A percentile compares a stretch with the other conserved stretches of the same genome.
These are phyloP conservation scores for Malus orientalis DNA, from an alignment of 306 rosid species.

Conservation along the genomic window DNA sequence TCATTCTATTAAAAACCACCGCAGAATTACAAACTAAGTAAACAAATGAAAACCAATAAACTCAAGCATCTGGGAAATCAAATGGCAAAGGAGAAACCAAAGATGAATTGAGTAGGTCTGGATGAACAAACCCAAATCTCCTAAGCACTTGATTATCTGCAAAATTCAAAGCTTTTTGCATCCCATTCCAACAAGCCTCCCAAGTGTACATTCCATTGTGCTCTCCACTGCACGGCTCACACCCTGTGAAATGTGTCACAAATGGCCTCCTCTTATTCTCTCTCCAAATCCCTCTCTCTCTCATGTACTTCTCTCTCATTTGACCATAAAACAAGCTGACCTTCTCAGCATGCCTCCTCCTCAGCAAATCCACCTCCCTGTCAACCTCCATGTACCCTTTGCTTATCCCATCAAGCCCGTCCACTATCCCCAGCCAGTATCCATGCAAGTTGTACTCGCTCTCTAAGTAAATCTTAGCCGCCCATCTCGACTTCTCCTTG, in stretches of 20 bases:
- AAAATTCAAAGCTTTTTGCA: slow-evolving; percentile 61
- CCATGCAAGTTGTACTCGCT: slow-evolving; percentile 60
- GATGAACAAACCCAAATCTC: slow-evolving; percentile 47
- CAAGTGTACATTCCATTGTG: slow-evolving; percentile 50
- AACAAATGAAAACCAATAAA: background rate
- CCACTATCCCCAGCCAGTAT: slow-evolving; percentile 66
- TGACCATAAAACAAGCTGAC: slow-evolving; percentile 50
- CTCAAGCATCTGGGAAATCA: slow-evolving; percentile 39
- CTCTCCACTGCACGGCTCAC: slow-evolving; percentile 85
- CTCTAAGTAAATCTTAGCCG: slow-evolving; percentile 62
- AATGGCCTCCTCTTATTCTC: slow-evolving; percentile 68
- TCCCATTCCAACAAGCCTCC: slow-evolving; percentile 64
- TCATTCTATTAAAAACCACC: background rate
- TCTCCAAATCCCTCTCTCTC: slow-evolving; percentile 23
- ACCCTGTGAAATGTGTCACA: slow-evolving; percentile 81
- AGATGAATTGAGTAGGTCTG: slow-evolving; percentile 28
- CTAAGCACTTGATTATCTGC: slow-evolving; percentile 84
- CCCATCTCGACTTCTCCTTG: slow-evolving; percentile 47
- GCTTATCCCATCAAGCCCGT: slow-evolving; percentile 29
- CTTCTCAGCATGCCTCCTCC: slow-evolving; percentile 73
- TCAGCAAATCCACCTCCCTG: slow-evolving; percentile 12
- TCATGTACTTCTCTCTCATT: slow-evolving; percentile 38
- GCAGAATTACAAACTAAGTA: background rate
- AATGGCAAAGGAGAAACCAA: slow-evolving; percentile 43
- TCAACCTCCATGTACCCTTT: slow-evolving; percentile 35